Evolutionary conservation across 331 rosid genomes (phyloP).

Genomic region (Cydonia oblonga): DNA sequence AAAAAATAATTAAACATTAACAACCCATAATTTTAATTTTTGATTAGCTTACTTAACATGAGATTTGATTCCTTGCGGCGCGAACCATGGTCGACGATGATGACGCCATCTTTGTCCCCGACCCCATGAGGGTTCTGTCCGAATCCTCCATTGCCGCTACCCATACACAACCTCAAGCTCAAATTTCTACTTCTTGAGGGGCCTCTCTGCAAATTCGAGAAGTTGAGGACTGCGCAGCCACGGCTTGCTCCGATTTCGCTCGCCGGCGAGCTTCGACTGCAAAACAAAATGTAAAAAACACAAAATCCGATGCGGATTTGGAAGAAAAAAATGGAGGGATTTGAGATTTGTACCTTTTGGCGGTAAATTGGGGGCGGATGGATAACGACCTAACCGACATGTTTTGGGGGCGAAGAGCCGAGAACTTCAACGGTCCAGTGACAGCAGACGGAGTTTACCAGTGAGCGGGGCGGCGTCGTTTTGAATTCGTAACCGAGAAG

Average conservation of each 20-base stretch:
- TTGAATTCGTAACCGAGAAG: neutral
- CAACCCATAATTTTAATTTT: neutral
- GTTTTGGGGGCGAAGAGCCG: neutral
- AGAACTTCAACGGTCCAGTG: neutral
- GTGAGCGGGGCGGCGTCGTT: neutral
- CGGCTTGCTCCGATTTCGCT: slow-evolving; percentile 20
- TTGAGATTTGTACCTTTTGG: slow-evolving; percentile 20
- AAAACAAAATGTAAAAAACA: neutral
- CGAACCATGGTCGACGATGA: slow-evolving; percentile 91
- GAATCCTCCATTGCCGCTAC: slow-evolving; percentile 26
- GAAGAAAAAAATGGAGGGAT: neutral
- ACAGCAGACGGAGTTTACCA: neutral
- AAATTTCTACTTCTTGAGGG: slow-evolving; percentile 15
- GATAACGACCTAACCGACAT: slow-evolving; percentile 23
- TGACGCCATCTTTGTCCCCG: slow-evolving; percentile 46
- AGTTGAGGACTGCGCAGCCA: slow-evolving; percentile 19
- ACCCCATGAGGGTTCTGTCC: slow-evolving; percentile 24
- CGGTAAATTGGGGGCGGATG: slow-evolving; percentile 17
- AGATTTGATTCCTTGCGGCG: slow-evolving; percentile 82
- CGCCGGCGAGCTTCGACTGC: slow-evolving; percentile 19
- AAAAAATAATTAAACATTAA: neutral
- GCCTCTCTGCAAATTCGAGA: slow-evolving; percentile 18
- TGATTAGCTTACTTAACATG: slow-evolving; percentile 59
- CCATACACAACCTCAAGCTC: slow-evolving; percentile 17
- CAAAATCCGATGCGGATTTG: neutral